Evolutionary conservation across 148 eudicot species (phyloP).

Genomic region (Vaccinium myrtillus): DNA sequence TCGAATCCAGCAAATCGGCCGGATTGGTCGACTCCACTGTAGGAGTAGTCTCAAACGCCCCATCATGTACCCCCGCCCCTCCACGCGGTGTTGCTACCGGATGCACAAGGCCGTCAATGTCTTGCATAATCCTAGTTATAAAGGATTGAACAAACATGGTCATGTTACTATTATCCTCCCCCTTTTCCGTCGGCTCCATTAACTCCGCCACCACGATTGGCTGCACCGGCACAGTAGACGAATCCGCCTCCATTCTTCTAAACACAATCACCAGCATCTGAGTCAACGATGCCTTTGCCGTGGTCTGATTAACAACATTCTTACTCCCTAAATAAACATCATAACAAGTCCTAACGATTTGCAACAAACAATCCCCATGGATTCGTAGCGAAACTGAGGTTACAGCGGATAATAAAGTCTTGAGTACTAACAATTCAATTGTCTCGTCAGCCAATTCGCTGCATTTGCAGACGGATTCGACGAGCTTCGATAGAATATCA

Average conservation of each 20-base stretch:
- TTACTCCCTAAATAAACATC: slow-evolving; percentile 80
- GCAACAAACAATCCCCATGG: slow-evolving; percentile 85
- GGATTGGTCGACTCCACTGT: slow-evolving; percentile 94
- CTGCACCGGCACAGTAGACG: slow-evolving; percentile 78
- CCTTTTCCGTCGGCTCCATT: slow-evolving; percentile 82
- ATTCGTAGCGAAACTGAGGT: slow-evolving; percentile 67
- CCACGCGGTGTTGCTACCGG: slow-evolving; percentile 37
- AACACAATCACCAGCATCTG: slow-evolving; percentile 98
- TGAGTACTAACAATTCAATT: slow-evolving; percentile 66
- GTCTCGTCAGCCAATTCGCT: slow-evolving; percentile 54
- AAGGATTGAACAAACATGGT: slow-evolving; percentile 92
- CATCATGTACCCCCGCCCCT: slow-evolving; percentile 55
- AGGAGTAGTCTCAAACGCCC: slow-evolving; percentile 84
- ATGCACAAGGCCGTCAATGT: slow-evolving; percentile 77
- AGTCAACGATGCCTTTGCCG: slow-evolving; percentile 88
- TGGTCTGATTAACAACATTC: slow-evolving; percentile 89
- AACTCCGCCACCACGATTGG: slow-evolving; percentile 98
- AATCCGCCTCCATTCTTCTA: slow-evolving; percentile 95
- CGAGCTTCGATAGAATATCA: slow-evolving; percentile 46
- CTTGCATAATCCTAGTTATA: slow-evolving; percentile 79
- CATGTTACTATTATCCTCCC: slow-evolving; percentile 59
- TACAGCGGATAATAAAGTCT: slow-evolving; percentile 70
- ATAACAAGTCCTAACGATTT: slow-evolving; percentile 78
- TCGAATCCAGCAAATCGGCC: slow-evolving; percentile 92
- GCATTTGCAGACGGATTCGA: slow-evolving; percentile 72